Evolutionary conservation across 768 basidiomycete species (phyloP).

Genomic region (Agrocybe pediades): DNA sequence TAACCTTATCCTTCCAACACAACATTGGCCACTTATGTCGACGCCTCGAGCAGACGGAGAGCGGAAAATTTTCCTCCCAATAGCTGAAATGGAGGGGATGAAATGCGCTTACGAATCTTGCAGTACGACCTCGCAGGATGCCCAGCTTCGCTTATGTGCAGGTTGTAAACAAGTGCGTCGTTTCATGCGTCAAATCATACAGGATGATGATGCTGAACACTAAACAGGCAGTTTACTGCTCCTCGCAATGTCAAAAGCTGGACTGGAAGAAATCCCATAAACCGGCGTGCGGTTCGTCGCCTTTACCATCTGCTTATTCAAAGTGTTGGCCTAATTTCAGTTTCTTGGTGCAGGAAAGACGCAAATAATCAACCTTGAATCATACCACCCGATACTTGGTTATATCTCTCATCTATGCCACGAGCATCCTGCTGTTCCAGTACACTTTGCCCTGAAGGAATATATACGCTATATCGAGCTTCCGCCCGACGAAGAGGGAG

Average conservation of each 20-base stretch:
- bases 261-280: conserved; percentile 13
- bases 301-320: neutral
- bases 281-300: conserved; percentile 10
- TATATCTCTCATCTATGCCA: conserved; percentile 24
- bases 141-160: neutral
- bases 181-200: too few species aligned
- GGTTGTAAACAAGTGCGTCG: conserved; percentile 17
- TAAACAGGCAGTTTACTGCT: conserved; percentile 19
- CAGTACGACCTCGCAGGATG: neutral
- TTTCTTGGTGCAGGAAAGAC: conserved; percentile 40
- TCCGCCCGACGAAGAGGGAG: conserved; percentile 25
- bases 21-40: neutral
- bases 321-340: too few species aligned
- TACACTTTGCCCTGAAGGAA: conserved; percentile 25
- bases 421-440: conserved; percentile 11
- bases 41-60: neutral
- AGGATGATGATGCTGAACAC: too few species aligned
- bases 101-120: neutral
- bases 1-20: neutral
- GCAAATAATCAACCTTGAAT: conserved; percentile 31
- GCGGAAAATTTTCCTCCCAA: neutral
- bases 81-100: neutral
- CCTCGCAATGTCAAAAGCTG: conserved; percentile 11
- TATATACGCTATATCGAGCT: conserved; percentile 12
- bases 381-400: conserved; percentile 35